Evolutionary conservation across 1,284 basidiomycete genomes (phyloP).

Genomic region (Leccinum subrobustum): DNA sequence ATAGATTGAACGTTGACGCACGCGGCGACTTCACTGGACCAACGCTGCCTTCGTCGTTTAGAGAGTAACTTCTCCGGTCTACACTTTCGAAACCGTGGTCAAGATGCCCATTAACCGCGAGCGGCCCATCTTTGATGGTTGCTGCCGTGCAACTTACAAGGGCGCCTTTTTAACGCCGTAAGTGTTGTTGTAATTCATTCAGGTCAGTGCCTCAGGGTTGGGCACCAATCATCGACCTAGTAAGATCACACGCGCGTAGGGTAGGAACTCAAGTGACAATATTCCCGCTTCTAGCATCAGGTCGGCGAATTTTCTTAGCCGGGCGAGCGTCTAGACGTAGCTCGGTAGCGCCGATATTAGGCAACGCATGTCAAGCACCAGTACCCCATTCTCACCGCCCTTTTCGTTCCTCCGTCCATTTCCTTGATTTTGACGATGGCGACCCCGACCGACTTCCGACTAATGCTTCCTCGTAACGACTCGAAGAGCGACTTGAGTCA

Average conservation of each 20-base stretch:
- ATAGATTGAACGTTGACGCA: neutral
- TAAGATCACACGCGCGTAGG: slow-evolving; percentile 8
- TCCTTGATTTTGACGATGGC: neutral
- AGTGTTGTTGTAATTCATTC: neutral
- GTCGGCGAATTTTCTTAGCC: slow-evolving; percentile 2
- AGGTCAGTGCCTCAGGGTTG: neutral
- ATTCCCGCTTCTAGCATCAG: neutral
- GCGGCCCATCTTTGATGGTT: neutral
- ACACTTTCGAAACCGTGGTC: neutral
- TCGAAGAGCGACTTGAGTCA: neutral
- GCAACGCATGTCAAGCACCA: neutral
- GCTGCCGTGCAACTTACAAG: neutral
- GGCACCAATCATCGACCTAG: neutral
- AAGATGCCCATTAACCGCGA: neutral
- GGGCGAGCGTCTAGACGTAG: neutral
- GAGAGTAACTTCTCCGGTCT: neutral
- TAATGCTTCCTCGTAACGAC: neutral
- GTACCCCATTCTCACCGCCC: neutral
- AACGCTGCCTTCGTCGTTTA: neutral
- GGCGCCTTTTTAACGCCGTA: neutral
- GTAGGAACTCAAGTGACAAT: neutral
- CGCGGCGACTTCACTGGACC: neutral
- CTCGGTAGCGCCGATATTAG: slow-evolving; percentile 7
- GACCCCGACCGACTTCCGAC: neutral
- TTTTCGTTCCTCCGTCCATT: neutral